A percentile compares a stretch with the other conserved stretches of the same genome.
Evolutionary conservation across 352 stramenopile genomes (phyloP).

Genomic region (Phytopythium litorale): DNA sequence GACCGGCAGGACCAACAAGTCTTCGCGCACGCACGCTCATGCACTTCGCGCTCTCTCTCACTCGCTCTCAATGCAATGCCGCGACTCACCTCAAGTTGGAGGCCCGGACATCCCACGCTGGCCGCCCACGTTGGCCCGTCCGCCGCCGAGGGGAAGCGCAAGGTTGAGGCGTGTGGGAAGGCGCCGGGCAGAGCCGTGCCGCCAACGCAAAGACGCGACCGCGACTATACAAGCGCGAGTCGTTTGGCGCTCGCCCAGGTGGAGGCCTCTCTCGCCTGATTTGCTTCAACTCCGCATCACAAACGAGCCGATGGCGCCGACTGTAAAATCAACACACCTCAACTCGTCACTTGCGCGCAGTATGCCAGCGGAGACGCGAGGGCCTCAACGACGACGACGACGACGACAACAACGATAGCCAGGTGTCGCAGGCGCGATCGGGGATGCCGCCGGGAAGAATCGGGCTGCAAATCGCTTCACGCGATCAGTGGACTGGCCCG

Average conservation of each 20-base stretch:
- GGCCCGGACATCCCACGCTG: neutral
- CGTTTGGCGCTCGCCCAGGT: neutral
- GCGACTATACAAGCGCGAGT: slow-evolving; percentile 3
- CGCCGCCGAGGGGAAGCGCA: slow-evolving; percentile 2
- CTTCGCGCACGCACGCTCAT: neutral
- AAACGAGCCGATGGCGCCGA: neutral
- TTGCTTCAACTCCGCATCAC: slow-evolving; percentile 9
- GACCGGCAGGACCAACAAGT: neutral
- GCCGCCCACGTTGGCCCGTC: neutral
- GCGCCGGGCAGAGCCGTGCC: neutral
- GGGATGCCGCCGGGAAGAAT: neutral
- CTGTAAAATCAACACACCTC: slow-evolving; percentile 7
- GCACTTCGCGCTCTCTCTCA: neutral
- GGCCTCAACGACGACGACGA: neutral
- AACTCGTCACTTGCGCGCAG: slow-evolving; percentile 10
- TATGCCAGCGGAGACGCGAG: slow-evolving; percentile 2
- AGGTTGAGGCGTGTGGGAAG: slow-evolving; percentile 1
- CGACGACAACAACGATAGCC: neutral
- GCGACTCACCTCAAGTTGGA: slow-evolving; percentile 1
- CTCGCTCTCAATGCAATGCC: neutral
- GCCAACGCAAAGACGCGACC: neutral
- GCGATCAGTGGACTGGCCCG: neutral
- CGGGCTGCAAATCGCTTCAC: neutral
- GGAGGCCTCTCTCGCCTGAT: slow-evolving; percentile 2
- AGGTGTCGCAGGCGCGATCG: neutral